phyloP scores from a whole-genome alignment of 1,284 basidiomycete species.

The Tilletiopsis washingtonensis region DNA sequence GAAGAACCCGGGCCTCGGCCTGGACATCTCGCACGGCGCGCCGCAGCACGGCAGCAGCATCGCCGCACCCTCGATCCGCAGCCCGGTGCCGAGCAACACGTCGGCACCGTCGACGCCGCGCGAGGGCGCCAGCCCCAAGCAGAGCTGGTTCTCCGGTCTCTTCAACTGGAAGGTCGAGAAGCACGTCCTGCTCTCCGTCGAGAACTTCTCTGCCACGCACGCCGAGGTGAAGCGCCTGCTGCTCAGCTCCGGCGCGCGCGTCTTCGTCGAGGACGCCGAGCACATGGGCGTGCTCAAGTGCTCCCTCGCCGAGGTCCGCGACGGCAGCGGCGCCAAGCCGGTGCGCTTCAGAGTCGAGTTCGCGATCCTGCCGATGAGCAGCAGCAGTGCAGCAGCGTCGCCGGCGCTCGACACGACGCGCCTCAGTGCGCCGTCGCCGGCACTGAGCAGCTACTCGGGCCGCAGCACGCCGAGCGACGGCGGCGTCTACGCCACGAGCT shows the following conservation, averaged over 20 bases:
- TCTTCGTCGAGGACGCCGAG: constrained; percentile 57
- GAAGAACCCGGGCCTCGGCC: constrained; percentile 33
- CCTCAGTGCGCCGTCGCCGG: not conserved
- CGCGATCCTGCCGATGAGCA: constrained; percentile 23
- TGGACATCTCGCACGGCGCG: constrained; percentile 13
- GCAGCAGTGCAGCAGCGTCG: not conserved
- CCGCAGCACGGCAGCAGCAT: not conserved
- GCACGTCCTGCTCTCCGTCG: constrained; percentile 49
- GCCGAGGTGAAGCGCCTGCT: constrained; percentile 61
- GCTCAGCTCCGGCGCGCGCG: constrained; percentile 59
- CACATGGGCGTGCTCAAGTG: constrained; percentile 34
- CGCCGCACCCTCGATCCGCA: constrained; percentile 2
- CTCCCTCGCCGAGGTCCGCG: constrained; percentile 26
- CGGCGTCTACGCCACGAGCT: constrained; percentile 51
- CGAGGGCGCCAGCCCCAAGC: constrained; percentile 50
- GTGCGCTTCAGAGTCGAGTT: constrained; percentile 44
- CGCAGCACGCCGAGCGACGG: constrained; percentile 5
- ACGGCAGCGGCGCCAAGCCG: constrained; percentile 27
- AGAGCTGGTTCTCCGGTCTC: constrained; percentile 78
- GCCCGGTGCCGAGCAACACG: not conserved
- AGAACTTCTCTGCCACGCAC: constrained; percentile 60
- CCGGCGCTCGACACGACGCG: not conserved
- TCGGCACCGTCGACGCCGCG: constrained; percentile 7
- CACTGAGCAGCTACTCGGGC: constrained; percentile 11
- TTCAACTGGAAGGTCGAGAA: constrained; percentile 74